These are phyloP conservation scores for Rhodotorula glutinis DNA, from an alignment of 1,284 basidiomycete species.

Conservation along the genomic window DNA sequence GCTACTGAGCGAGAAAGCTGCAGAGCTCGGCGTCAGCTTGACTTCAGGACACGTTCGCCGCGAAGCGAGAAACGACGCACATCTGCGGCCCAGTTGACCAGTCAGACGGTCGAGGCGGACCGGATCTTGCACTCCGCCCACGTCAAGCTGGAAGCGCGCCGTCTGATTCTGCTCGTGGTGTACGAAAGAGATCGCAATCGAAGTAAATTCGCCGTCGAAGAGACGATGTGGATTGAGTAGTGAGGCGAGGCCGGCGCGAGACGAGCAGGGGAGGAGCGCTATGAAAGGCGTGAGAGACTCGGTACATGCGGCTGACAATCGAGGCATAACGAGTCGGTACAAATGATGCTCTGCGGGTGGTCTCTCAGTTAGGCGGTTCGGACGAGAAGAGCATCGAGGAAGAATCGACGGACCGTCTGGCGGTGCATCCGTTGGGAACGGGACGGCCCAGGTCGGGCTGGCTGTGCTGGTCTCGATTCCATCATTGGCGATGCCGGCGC, in stretches of 20 bases:
- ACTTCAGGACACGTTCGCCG: background rate
- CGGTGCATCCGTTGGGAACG: constrained; percentile 19
- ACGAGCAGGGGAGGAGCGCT: constrained; percentile 89
- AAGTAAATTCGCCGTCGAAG: constrained; percentile 85
- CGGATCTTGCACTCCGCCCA: constrained; percentile 79
- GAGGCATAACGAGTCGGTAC: constrained; percentile 53
- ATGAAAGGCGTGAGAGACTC: constrained; percentile 96
- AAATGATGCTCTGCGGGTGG: constrained; percentile 60
- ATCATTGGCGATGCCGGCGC: constrained; percentile 75
- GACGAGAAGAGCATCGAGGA: background rate
- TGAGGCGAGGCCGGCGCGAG: constrained; percentile 78
- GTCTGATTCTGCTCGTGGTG: constrained; percentile 47
- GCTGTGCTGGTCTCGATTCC: constrained; percentile 12
- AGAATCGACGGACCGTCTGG: constrained; percentile 30
- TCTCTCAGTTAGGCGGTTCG: background rate
- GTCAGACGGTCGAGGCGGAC: constrained; percentile 56
- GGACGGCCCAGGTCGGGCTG: constrained; percentile 30
- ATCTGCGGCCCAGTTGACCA: constrained; percentile 53
- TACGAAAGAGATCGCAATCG: constrained; percentile 65
- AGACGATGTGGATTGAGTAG: constrained; percentile 80
- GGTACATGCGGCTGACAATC: constrained; percentile 84
- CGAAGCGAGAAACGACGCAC: constrained; percentile 49
- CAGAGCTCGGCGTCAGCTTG: too few relatives aligned
- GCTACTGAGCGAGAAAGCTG: constrained; percentile 74
- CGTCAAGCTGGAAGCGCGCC: constrained; percentile 67